phyloP scores from a whole-genome alignment of 2,329 filamentous ascomycete species.

The Paecilomyces variotii region DNA sequence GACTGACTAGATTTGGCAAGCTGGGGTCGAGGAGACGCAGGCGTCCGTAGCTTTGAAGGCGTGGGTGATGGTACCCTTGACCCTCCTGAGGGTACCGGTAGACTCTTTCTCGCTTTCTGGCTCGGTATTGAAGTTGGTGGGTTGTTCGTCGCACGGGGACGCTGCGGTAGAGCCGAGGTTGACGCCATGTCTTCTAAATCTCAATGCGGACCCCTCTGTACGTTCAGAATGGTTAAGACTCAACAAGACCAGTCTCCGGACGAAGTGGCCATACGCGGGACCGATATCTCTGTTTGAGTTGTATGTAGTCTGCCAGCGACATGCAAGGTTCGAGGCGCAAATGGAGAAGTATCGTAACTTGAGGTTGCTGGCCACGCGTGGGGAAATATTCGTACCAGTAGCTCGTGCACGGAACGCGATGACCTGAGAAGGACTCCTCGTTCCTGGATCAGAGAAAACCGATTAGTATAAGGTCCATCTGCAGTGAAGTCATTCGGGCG shows the following conservation, averaged over 20 bases:
- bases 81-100: slow-evolving; percentile 42
- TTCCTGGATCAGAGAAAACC: neutral
- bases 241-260: neutral
- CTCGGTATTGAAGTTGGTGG: slow-evolving; percentile 49
- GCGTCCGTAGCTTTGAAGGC: slow-evolving; percentile 52
- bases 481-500: neutral
- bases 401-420: neutral
- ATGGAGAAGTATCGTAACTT: neutral
- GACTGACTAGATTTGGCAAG: slow-evolving; percentile 43
- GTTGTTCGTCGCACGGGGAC: slow-evolving; percentile 50
- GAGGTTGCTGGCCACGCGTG: neutral
- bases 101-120: slow-evolving; percentile 40
- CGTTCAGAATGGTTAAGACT: neutral
- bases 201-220: neutral
- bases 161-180: slow-evolving; percentile 57
- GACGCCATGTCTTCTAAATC: slow-evolving; percentile 15
- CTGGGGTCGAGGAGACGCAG: slow-evolving; percentile 46
- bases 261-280: neutral
- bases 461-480: neutral
- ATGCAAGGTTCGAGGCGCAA: neutral
- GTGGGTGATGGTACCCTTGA: slow-evolving; percentile 38
- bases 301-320: neutral
- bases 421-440: neutral
- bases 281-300: neutral
- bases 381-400: neutral